These are phyloP conservation scores for Thraustotheca clavata DNA, from an alignment of 352 stramenopile species.

Conservation along the genomic window DNA sequence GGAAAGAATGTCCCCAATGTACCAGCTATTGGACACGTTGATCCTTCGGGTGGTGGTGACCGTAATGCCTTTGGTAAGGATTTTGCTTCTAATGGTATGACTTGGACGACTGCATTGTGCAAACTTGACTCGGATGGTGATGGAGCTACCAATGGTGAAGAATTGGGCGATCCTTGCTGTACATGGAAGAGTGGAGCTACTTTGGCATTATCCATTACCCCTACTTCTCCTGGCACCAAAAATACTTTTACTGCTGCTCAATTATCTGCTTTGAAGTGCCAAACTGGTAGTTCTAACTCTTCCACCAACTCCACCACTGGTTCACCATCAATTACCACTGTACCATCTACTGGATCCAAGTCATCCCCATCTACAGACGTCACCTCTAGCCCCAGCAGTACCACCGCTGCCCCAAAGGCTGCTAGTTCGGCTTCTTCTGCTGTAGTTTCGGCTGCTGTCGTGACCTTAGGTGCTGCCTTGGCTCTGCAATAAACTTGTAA, in stretches of 20 bases:
- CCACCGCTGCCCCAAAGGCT: background rate
- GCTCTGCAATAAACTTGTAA: too few species aligned
- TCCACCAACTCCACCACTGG: background rate
- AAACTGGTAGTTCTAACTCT: background rate
- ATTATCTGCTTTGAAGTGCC: slow-evolving; percentile 32
- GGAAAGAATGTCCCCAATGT: slow-evolving; percentile 36
- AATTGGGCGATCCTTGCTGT: slow-evolving; percentile 80
- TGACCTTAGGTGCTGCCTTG: too few species aligned
- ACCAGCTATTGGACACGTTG: slow-evolving; percentile 46
- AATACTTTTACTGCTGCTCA: slow-evolving; percentile 37
- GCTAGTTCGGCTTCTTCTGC: too few species aligned
- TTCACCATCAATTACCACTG: background rate
- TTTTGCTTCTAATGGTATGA: slow-evolving; percentile 37
- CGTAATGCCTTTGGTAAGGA: slow-evolving; percentile 60
- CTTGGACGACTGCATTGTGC: slow-evolving; percentile 48
- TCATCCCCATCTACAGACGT: background rate
- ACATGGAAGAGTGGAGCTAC: slow-evolving; percentile 34
- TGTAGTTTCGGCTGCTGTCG: too few species aligned
- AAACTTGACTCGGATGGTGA: slow-evolving; percentile 65
- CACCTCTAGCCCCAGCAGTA: too few species aligned
- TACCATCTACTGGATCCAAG: background rate
- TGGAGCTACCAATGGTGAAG: slow-evolving; percentile 75
- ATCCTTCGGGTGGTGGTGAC: slow-evolving; percentile 33
- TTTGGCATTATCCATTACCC: background rate
- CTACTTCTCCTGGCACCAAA: slow-evolving; percentile 18